Percentiles rank a stretch among this genome's conserved stretches.
Conservation (phyloP, 129 eudicot genomes). For the Flaveria ramosissima region DNA sequence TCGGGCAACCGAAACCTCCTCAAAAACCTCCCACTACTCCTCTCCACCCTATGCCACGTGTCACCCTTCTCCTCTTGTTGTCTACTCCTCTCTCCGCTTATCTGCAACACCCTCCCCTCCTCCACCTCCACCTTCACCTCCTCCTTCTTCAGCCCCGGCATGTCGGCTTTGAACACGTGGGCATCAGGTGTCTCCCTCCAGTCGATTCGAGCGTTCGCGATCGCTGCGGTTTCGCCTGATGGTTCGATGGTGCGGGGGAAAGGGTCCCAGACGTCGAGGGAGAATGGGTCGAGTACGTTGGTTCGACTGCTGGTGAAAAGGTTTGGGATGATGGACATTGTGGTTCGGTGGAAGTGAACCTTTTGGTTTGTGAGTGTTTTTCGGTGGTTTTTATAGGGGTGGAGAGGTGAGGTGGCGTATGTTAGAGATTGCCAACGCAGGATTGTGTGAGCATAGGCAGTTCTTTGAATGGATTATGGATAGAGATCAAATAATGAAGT, state of each 20-base stretch:
- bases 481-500: too few relatives aligned
- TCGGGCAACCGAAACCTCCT: slow-evolving; percentile 67
- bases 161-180: slow-evolving; percentile 63
- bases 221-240: slow-evolving; percentile 40
- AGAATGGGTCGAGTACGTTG: slow-evolving; percentile 58
- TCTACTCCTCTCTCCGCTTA: slow-evolving; percentile 58
- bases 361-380: not conserved
- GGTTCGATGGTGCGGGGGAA: slow-evolving; percentile 33
- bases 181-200: slow-evolving; percentile 74
- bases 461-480: too few relatives aligned
- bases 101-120: slow-evolving; percentile 55
- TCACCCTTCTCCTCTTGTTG: slow-evolving; percentile 63
- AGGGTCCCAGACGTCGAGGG: slow-evolving; percentile 57
- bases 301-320: slow-evolving; percentile 44
- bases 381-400: too few relatives aligned
- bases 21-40: slow-evolving; percentile 60
- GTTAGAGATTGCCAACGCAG: too few relatives aligned
- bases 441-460: too few relatives aligned
- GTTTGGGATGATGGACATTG: slow-evolving; percentile 61
- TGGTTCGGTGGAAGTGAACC: not conserved
- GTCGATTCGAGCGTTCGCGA: slow-evolving; percentile 51
- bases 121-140: slow-evolving; percentile 67
- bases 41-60: slow-evolving; percentile 59
- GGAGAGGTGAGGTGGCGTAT: too few relatives aligned
- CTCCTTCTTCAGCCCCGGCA: slow-evolving; percentile 65